Evolutionary conservation across 2,329 filamentous ascomycete species (phyloP).

Genomic region (Penicillium nordicum): DNA sequence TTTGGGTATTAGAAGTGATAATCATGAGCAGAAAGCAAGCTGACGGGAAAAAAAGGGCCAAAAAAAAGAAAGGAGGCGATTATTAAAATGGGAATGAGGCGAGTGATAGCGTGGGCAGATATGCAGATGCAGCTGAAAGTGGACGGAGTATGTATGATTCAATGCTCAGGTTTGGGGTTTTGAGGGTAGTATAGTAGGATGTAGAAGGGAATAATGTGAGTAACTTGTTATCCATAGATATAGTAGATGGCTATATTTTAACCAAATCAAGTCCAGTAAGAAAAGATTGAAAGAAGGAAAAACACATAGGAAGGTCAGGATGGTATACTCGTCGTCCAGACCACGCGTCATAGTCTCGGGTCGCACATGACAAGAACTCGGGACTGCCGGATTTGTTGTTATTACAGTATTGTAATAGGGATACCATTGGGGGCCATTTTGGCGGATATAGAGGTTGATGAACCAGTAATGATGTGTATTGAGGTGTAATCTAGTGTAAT

Average conservation of each 20-base stretch:
- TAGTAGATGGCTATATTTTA: neutral
- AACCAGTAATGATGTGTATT: neutral
- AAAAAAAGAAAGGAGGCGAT: slow-evolving; percentile 2
- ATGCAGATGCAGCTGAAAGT: slow-evolving; percentile 1
- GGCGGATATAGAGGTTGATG: neutral
- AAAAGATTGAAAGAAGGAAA: neutral
- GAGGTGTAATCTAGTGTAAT: neutral
- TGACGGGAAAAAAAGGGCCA: neutral
- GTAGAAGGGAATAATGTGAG: neutral
- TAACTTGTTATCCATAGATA: neutral
- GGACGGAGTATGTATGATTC: neutral
- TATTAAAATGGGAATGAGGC: slow-evolving; percentile 7
- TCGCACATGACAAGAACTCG: slow-evolving; percentile 9
- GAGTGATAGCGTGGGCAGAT: slow-evolving; percentile 4
- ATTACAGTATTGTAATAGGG: neutral
- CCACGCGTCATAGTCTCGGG: slow-evolving; percentile 7
- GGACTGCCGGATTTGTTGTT: slow-evolving; percentile 5
- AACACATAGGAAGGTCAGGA: too few relatives aligned
- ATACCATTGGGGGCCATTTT: slow-evolving; percentile 1
- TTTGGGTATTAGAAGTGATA: neutral
- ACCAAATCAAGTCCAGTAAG: neutral
- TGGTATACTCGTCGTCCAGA: neutral
- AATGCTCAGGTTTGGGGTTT: neutral
- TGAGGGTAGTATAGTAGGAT: neutral
- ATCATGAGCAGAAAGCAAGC: neutral